These are phyloP conservation scores for Gaertneriomyces semiglobifer DNA, from an alignment of 192 early-diverging fungal species.

Conservation along the genomic window DNA sequence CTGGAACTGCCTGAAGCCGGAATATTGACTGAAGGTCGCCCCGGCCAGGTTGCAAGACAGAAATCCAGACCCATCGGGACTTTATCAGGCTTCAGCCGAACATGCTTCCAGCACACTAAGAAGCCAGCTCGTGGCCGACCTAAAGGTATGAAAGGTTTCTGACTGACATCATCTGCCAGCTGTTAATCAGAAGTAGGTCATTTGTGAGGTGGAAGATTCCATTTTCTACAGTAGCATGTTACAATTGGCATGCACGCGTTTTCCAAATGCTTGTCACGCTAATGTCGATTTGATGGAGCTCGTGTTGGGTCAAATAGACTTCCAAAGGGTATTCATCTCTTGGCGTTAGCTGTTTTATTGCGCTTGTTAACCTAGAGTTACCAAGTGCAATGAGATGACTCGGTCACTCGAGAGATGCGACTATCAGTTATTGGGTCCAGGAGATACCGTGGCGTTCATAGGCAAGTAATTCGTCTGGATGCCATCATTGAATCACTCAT, in stretches of 20 bases:
- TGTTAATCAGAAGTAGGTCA: neutral
- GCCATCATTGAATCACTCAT: neutral
- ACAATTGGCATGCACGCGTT: neutral
- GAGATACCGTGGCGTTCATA: neutral
- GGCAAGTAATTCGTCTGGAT: neutral
- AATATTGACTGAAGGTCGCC: too few species aligned
- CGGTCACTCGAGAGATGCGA: neutral
- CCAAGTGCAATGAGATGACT: neutral
- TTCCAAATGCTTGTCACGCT: conserved; percentile 1
- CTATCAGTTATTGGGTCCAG: neutral
- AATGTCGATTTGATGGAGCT: conserved; percentile 3
- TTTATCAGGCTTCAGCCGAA: too few species aligned
- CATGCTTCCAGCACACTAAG: too few species aligned
- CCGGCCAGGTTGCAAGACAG: too few species aligned
- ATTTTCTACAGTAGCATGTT: neutral
- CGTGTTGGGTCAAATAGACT: conserved; percentile 1
- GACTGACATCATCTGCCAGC: too few species aligned
- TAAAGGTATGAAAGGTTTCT: too few species aligned
- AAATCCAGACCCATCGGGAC: too few species aligned
- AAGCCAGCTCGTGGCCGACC: too few species aligned
- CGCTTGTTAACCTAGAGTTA: too few species aligned
- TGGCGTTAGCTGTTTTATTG: neutral
- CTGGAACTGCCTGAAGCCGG: too few species aligned
- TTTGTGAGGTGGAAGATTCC: neutral
- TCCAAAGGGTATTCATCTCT: neutral